phyloP scores from a whole-genome alignment of 2,329 filamentous ascomycete genomes.

The Huntiella omanensis region DNA sequence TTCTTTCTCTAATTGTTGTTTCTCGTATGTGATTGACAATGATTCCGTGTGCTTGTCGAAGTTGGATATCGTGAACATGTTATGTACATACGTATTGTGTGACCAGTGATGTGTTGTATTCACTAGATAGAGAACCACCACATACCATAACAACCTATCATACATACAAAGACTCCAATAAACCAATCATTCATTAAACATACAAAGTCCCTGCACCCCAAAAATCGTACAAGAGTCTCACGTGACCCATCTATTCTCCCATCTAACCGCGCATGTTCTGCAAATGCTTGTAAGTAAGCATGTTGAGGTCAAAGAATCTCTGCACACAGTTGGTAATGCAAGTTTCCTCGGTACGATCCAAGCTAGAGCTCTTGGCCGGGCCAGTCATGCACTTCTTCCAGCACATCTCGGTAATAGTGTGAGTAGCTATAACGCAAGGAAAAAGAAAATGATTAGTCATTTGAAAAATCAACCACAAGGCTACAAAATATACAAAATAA shows the following conservation, averaged over 20 bases:
- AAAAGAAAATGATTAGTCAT: background rate
- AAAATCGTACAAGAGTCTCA: background rate
- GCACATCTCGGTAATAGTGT: constrained; percentile 52
- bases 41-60: too few species aligned
- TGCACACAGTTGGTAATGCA: constrained; percentile 90
- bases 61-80: background rate
- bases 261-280: constrained; percentile 32
- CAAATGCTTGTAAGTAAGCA: constrained; percentile 69
- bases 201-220: background rate
- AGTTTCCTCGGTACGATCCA: constrained; percentile 61
- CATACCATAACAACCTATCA: background rate
- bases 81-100: background rate
- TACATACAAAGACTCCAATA: constrained; percentile 1
- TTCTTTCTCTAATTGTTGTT: constrained; percentile 1
- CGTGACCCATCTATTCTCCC: background rate
- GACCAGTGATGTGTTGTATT: background rate
- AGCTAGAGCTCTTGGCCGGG: constrained; percentile 47
- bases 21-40: too few species aligned
- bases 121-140: too few species aligned
- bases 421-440: constrained; percentile 24
- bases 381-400: constrained; percentile 85
- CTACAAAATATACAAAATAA: background rate
- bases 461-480: background rate
- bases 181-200: background rate
- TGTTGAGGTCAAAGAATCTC: constrained; percentile 76